Evolutionary conservation across 805 yeast genomes (phyloP), one percentile per base, ranked within the genome.

Genomic region (Priceomyces melissophilus): DNA sequence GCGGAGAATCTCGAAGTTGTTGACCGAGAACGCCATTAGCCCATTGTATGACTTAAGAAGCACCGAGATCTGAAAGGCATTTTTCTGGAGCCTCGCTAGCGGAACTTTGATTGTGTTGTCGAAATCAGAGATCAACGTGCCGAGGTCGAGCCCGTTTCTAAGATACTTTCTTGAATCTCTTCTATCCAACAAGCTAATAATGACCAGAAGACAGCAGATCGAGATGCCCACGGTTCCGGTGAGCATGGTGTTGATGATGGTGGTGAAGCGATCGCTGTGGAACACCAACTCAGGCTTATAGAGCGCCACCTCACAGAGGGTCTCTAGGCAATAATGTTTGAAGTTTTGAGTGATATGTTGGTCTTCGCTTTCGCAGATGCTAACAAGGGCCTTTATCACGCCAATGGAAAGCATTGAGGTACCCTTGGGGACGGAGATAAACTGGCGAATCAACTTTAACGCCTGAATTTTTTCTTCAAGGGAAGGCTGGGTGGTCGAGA

Each of bases 41-140:
- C 99, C 99, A 10, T 84, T 71, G 79, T 91, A 83, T 27, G 80
- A 73, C 45, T 87, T 84, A 37, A 91, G 61, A 16, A 87, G 63
- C 3, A 75, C 57, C 0, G 84, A 64, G 2, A 91, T 58, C 7
- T 87, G 67, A 32, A 76, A 71, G 0, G 89, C 78, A 10, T 79
- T 67, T 43, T 73, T 75, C 42, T 82, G 84, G 23, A 88, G 63
- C 47, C 73, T 78, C 30, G 78, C 82, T 23, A 69, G 31, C 16
- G 50, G 26, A 16, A 46, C 32, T 35, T 47, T 45, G 28, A 48
- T 43, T 6, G 32, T 42, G 11, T 20, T 36, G 11, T 93, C 80
- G 51, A 86, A 84, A n/a, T 84, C 75, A 0, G 90, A 75, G 1
- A 87, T 63, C 7, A 91, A 56, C 6, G 74, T 69, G 30, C 79